These are phyloP conservation scores for Mycena vulgaris DNA, from an alignment of 768 basidiomycete species.

Conservation along the genomic window DNA sequence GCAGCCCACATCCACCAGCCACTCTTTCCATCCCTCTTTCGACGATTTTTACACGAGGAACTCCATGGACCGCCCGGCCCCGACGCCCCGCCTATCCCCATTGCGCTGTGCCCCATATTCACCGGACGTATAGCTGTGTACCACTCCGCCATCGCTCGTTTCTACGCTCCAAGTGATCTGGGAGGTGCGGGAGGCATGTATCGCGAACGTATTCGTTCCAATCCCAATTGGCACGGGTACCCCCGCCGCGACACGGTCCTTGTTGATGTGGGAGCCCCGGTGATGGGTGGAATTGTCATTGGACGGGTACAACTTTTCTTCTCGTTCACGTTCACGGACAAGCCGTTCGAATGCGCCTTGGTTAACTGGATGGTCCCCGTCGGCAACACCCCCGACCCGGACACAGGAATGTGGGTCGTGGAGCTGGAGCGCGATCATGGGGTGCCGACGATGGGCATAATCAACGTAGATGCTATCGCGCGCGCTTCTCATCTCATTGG, in stretches of 20 bases:
- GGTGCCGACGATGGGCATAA: neutral
- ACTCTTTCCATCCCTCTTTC: slow-evolving; percentile 31
- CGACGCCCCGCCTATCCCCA: neutral
- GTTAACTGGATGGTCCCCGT: slow-evolving; percentile 48
- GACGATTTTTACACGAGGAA: slow-evolving; percentile 35
- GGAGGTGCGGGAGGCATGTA: slow-evolving; percentile 47
- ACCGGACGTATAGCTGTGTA: slow-evolving; percentile 39
- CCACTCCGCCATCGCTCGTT: slow-evolving; percentile 46
- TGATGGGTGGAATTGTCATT: slow-evolving; percentile 46
- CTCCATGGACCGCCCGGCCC: slow-evolving; percentile 20
- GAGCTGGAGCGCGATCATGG: neutral
- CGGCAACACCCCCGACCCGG: slow-evolving; percentile 41
- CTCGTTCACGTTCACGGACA: slow-evolving; percentile 37
- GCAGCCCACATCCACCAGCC: slow-evolving; percentile 40
- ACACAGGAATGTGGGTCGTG: no score
- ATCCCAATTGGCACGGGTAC: slow-evolving; percentile 41
- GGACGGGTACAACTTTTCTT: slow-evolving; percentile 49
- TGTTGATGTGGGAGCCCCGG: slow-evolving; percentile 35
- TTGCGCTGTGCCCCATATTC: slow-evolving; percentile 33
- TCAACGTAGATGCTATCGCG: slow-evolving; percentile 2
- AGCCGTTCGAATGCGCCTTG: slow-evolving; percentile 47
- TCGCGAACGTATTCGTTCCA: slow-evolving; percentile 46
- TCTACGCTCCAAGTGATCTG: slow-evolving; percentile 47
- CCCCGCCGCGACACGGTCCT: slow-evolving; percentile 48
- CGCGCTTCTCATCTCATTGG: slow-evolving; percentile 36